Base-by-base conservation (phyloP, 176 grass and related monocot genomes). In the Ensete glaucum region DNA sequence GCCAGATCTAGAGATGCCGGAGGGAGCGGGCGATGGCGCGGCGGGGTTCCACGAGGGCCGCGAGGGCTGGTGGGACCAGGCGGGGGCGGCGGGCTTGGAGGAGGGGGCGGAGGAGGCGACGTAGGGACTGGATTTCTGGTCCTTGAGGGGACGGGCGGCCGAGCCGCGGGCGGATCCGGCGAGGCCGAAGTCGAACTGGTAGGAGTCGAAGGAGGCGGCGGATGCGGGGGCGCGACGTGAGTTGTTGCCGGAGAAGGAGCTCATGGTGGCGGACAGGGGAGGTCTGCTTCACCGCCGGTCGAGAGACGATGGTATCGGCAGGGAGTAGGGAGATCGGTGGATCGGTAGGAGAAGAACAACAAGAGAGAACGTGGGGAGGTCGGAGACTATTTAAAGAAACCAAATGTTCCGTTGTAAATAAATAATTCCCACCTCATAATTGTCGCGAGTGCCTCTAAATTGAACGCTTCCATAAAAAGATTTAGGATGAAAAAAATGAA, bases 181-280 rank as follows among this genome's bases (percentile, higher is more conserved):
- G 78, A 82, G 13, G 27, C 91, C 88, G 80, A 99, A 99, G 85
- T 99, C 95, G 85, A 99, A 99, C 60, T 89, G 75, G 88, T 89
- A 99, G 82, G 95, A 91, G 66, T 94, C 87, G 83, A 94, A 81
- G 64, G 81, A 77, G 54, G 64, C 71, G 82, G 82, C 69, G 76
- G 85, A 72, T 81, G 93, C 65, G 67, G 75, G n/a, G 75, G 79
- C 73, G 10, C 68, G 79, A 21, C 58, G 74, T 53, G 85, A 81
- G 60, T 81, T 79, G 68, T 86, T 72, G 64, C 84, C 79, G 78
- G 87, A 54, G 89, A 84, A 90, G 73, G 86, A 87, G 69, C 69
- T 89, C 90, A 92, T 92, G 79, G 79, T 59, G 73, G 80, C 62
- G 60, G 62, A 68, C 84, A 69, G 22, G 34, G 34, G 34, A 75